A percentile compares a stretch with the other conserved stretches of the same genome.
phyloP scores from a whole-genome alignment of 2,329 filamentous ascomycete species.

The Apiospora malaysiana region DNA sequence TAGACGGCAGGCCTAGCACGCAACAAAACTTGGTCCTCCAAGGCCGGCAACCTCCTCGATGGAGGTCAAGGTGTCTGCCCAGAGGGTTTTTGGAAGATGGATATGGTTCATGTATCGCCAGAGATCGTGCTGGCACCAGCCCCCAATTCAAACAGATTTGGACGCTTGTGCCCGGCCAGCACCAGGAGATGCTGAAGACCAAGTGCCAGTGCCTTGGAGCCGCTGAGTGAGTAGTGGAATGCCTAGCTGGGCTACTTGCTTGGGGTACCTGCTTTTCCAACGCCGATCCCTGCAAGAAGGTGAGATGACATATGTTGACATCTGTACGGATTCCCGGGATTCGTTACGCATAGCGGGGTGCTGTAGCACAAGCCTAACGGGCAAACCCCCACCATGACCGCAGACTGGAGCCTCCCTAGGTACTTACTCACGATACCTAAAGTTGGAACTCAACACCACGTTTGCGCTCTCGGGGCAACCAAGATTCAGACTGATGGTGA shows the following conservation, averaged over 20 bases:
- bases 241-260: constrained; percentile 5
- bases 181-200: background rate
- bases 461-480: background rate
- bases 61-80: background rate
- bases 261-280: constrained; percentile 5
- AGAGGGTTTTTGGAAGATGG: background rate
- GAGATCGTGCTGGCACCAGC: background rate
- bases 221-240: background rate
- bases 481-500: background rate
- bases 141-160: background rate
- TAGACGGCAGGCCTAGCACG: background rate
- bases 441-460: background rate
- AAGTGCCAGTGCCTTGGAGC: background rate
- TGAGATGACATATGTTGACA: constrained; percentile 13
- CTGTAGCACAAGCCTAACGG: constrained; percentile 6
- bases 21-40: too few species aligned
- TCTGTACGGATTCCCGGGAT: background rate
- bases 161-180: background rate
- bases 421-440: constrained; percentile 9
- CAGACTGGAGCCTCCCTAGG: background rate
- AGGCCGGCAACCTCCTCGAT: background rate
- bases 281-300: constrained; percentile 1
- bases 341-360: background rate
- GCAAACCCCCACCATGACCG: constrained; percentile 9
- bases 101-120: background rate